A percentile compares a stretch with the other conserved stretches of the same genome.
These are phyloP conservation scores for Hamamelis virginiana DNA, from an alignment of 164 flowering plant genomes.

Conservation along the genomic window DNA sequence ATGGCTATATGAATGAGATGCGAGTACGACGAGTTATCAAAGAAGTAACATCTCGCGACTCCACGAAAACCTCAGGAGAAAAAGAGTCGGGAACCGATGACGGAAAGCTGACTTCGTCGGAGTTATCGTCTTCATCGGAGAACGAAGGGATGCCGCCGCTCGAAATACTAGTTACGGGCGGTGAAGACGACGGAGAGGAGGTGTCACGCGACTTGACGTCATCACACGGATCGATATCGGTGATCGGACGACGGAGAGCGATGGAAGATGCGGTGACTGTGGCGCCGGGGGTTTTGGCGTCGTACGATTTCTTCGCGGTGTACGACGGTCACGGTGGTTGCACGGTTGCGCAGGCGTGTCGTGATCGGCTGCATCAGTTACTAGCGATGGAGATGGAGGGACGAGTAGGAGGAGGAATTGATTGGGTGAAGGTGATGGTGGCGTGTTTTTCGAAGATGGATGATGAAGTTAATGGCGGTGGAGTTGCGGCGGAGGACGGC, in stretches of 20 bases:
- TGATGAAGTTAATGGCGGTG: slow-evolving; percentile 20
- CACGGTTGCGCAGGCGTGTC: slow-evolving; percentile 21
- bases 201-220: not conserved
- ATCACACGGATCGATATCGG: slow-evolving; percentile 29
- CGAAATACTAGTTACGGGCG: not conserved
- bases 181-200: not conserved
- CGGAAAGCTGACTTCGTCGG: not conserved
- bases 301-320: slow-evolving; percentile 30
- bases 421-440: slow-evolving; percentile 34
- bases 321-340: slow-evolving; percentile 39
- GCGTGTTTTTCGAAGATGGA: slow-evolving; percentile 32
- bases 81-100: not conserved
- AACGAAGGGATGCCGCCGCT: not conserved
- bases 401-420: not conserved
- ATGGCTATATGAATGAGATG: not conserved
- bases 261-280: slow-evolving; percentile 40
- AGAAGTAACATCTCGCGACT: not conserved
- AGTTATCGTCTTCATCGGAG: not conserved
- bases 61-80: not conserved
- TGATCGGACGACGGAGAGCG: slow-evolving; percentile 36
- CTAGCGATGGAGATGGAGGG: slow-evolving; percentile 18
- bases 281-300: slow-evolving; percentile 4
- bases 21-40: not conserved
- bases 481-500: not conserved
- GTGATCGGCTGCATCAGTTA: slow-evolving; percentile 28